A percentile compares a stretch with the other conserved stretches of the same genome.
phyloP scores from a whole-genome alignment of 306 rosid genomes.

The Gastrolobium bilobum region DNA sequence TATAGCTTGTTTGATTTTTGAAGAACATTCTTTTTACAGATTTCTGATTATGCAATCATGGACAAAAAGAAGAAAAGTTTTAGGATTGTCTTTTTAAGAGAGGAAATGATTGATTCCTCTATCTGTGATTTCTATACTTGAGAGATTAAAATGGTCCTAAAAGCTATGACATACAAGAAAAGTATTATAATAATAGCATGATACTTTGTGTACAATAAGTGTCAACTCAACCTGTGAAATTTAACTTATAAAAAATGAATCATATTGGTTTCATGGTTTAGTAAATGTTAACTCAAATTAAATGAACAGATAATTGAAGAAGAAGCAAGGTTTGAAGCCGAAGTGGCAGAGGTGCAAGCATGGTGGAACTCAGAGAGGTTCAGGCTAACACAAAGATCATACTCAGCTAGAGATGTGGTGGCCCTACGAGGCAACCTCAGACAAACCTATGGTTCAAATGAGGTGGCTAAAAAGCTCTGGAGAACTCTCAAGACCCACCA shows the following conservation, averaged over 20 bases:
- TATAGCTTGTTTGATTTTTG: background rate
- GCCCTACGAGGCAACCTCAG: slow-evolving; percentile 82
- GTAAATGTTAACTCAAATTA: background rate
- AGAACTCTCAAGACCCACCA: slow-evolving; percentile 84
- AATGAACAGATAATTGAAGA: slow-evolving; percentile 80
- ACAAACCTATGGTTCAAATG: slow-evolving; percentile 83
- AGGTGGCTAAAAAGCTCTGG: slow-evolving; percentile 93
- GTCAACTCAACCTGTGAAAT: background rate
- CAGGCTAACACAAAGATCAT: slow-evolving; percentile 76
- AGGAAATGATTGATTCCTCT: background rate
- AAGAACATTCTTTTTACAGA: background rate
- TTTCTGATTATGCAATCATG: background rate
- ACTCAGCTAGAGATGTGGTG: slow-evolving; percentile 83
- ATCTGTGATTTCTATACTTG: background rate
- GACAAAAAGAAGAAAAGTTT: background rate
- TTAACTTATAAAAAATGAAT: background rate
- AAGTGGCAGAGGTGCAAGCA: slow-evolving; percentile 89
- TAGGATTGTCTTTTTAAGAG: background rate
- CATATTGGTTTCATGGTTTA: background rate
- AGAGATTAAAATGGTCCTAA: background rate
- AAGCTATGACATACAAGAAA: background rate
- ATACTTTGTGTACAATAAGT: background rate
- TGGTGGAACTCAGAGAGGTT: slow-evolving; percentile 96
- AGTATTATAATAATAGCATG: background rate
- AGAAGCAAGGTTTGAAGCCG: slow-evolving; percentile 90